Percentiles rank a stretch among this genome's conserved stretches.
Conservation (phyloP, 345 rosid species). For the Salix dunnii region DNA sequence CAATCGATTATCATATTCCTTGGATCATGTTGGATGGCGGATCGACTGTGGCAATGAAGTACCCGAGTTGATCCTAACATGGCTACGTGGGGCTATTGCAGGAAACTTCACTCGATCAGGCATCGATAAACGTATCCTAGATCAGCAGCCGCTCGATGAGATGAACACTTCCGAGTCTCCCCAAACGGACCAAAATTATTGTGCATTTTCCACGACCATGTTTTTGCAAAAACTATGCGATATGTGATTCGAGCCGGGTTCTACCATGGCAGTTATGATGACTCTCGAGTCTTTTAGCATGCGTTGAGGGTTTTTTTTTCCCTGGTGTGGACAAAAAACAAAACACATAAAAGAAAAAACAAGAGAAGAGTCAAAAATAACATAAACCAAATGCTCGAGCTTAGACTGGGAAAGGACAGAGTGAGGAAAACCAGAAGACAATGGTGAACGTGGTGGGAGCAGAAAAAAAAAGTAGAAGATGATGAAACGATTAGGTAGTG, state of each 20-base stretch:
- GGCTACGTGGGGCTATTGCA: not conserved
- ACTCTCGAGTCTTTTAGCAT: not conserved
- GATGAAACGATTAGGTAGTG: too few species aligned
- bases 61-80: not conserved
- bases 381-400: too few species aligned
- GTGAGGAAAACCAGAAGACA: too few species aligned
- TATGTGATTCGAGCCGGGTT: constrained; percentile 28
- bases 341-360: too few species aligned
- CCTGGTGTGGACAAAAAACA: too few species aligned
- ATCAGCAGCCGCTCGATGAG: not conserved
- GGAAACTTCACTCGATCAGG: not conserved
- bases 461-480: too few species aligned
- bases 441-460: too few species aligned
- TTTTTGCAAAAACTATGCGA: not conserved
- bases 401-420: too few species aligned
- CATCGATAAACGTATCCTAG: not conserved
- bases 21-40: too few species aligned
- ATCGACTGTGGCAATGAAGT: not conserved
- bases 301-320: too few species aligned
- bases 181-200: constrained; percentile 17
- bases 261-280: constrained; percentile 23
- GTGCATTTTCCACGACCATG: constrained; percentile 2
- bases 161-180: constrained; percentile 25
- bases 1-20: too few species aligned
- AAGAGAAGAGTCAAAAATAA: too few species aligned